phyloP scores from a whole-genome alignment of 306 rosid genomes.

The Herpetospermum pedunculosum region DNA sequence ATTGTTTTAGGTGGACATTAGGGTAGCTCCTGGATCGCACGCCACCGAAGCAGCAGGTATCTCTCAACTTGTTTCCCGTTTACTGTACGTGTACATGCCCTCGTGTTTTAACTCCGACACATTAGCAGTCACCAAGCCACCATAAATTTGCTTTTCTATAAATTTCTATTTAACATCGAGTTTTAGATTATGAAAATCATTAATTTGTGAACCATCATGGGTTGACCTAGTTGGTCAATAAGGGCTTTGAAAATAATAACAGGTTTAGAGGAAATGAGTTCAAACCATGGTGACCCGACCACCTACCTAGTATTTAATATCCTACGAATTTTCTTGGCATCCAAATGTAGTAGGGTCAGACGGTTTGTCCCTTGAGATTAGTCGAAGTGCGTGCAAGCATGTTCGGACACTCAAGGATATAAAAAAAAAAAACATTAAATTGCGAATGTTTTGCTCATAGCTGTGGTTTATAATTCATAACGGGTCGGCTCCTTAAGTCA shows the following conservation, averaged over 20 bases:
- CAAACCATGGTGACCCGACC: too few species aligned
- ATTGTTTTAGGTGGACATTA: conserved; percentile 68
- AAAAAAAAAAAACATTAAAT: too few species aligned
- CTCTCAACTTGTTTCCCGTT: conserved; percentile 8
- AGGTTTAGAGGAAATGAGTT: too few species aligned
- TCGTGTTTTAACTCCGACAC: background rate
- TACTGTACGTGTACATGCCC: background rate
- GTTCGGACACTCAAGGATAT: too few species aligned
- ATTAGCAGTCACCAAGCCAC: background rate
- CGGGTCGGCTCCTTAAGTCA: background rate
- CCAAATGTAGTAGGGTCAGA: too few species aligned
- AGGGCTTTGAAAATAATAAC: too few species aligned
- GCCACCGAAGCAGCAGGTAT: conserved; percentile 82
- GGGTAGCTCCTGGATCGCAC: conserved; percentile 94
- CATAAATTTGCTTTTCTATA: background rate
- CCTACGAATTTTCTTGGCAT: too few species aligned
- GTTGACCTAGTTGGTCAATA: too few species aligned
- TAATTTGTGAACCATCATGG: too few species aligned
- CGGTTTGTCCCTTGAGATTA: too few species aligned
- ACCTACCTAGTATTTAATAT: too few species aligned
- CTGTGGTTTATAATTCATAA: background rate
- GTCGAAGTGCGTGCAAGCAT: too few species aligned
- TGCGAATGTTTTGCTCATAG: background rate
- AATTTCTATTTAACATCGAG: background rate
- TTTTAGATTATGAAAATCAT: background rate